A percentile compares a stretch with the other conserved stretches of the same genome.
Evolutionary conservation across 805 yeast species (phyloP).

Genomic region (Candida arabinofermentans): DNA sequence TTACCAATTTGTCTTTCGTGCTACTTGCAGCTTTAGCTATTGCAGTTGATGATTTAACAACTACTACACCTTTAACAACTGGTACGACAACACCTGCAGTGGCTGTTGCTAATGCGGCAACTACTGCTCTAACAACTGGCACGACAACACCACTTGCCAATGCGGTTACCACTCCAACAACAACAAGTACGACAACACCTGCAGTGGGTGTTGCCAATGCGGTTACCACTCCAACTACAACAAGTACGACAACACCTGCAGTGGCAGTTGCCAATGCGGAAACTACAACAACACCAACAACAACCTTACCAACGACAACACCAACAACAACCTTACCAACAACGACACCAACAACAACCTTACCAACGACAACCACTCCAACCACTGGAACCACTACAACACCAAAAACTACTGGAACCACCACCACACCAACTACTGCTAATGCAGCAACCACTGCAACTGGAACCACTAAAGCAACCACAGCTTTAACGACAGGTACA

Average conservation of each 20-base stretch:
- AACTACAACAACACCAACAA: conserved; percentile 9
- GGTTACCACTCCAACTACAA: conserved; percentile 31
- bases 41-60: conserved; percentile 2
- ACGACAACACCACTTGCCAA: conserved; percentile 9
- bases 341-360: conserved; percentile 3
- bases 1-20: too few relatives aligned
- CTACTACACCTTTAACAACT: neutral
- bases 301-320: too few relatives aligned
- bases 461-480: conserved; percentile 5
- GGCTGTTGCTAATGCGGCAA: neutral
- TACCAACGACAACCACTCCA: conserved; percentile 5
- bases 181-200: conserved; percentile 8
- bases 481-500: conserved; percentile 1
- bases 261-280: conserved; percentile 3
- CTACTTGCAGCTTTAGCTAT: conserved; percentile 14
- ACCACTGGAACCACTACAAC: conserved; percentile 26
- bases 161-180: conserved; percentile 17
- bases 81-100: neutral
- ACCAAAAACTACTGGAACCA: conserved; percentile 39
- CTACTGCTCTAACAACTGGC: conserved; percentile 12
- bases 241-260: conserved; percentile 9
- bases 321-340: too few relatives aligned
- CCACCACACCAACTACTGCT: conserved; percentile 28
- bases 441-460: conserved; percentile 6
- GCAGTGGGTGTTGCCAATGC: conserved; percentile 17